Evolutionary conservation across 495 filamentous ascomycete species (phyloP), one percentile per base, ranked within the genome.

Genomic region (Hyphodiscus hymeniophilus): DNA sequence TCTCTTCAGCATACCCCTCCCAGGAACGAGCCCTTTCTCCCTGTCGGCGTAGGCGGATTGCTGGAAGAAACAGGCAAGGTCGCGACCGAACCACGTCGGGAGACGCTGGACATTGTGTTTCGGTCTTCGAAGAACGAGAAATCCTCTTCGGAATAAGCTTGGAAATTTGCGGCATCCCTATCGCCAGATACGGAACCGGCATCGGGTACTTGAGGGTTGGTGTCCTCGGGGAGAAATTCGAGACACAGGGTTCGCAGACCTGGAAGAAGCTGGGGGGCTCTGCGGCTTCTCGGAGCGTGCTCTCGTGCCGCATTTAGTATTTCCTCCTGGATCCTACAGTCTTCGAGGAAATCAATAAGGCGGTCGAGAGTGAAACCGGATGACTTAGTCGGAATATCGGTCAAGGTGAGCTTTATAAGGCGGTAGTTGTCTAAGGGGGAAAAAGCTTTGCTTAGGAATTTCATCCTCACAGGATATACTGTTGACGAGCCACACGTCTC

Each of bases 51-150:
- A n/a, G n/a, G n/a, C n/a, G n/a, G n/a, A n/a, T n/a, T n/a, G n/a
- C n/a, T n/a, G n/a, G n/a, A n/a, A n/a, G n/a, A n/a, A n/a, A n/a
- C n/a, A n/a, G n/a, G n/a, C n/a, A n/a, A n/a, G n/a, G n/a, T n/a
- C n/a, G n/a, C n/a, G n/a, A n/a, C 44, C 7, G 12, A 16, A 16
- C 3, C 44, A 17, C 35, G 10, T 20, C 20, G 15, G 5, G 26
- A 28, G 26, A 28, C 26, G 26, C 38, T 21, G 16, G 20, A 40
- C 38, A 40, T 40, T 18, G 20, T 38, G 20, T 30, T 30, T 2
- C 17, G 18, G 0, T 46, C 41, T 10, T 36, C 24, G 38, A 59
- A 59, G 52, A 59, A 59, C 4, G 56, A 59, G 34, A 59, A 59
- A 40, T 59, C 56, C 1, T 40, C 44, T 33, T 23, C 15, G n/a